Base-by-base conservation (phyloP, 257 asterid genomes). In the Salvia miltiorrhiza region DNA sequence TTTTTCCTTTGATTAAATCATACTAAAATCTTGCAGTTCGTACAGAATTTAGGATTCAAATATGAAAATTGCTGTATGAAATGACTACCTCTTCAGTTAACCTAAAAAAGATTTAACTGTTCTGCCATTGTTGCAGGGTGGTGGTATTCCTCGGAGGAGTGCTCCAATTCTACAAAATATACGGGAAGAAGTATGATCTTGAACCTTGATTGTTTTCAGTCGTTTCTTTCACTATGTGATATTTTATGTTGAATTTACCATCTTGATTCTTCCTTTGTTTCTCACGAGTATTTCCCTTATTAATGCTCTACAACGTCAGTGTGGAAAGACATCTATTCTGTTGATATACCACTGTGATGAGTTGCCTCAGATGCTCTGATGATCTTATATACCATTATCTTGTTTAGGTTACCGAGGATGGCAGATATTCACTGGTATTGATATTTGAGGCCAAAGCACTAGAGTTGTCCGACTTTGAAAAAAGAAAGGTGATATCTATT, bases 81-180 rank as follows among this genome's bases (percentile, higher is more conserved):
- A 16, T 11, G 19, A 19, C 11, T 17, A 8, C 54, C 1, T 16
- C 10, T 53, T 48, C 26, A 24, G 19, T 30, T 43, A 37, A 52
- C 21, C 58, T 75, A 12, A n/a, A 21, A 2, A 21, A 39, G 59
- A 37, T 52, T 19, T 23, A 33, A 37, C 64, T 72, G 35, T 41
- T 77, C 59, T 71, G 49, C 45, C 79, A 43, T 58, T 73, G 49
- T 58, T 24, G 40, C 71, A 94, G 97, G 99, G 97, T 52, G 99
- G 97, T 74, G 99, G 99, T 53, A 91, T 94, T 79, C 85, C 95
- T 7, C 81, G 97, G 63, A 87, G 99, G 80, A 89, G 84, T 76
- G 97, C 99, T 66, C 99, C 99, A 12, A 55, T 83, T 67, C 83
- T 94, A 61, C 90, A 86, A 76, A 82, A 50, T 70, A 86, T 94